These are phyloP conservation scores for Suhomyces bribrorum DNA, from an alignment of 1,139 yeast species.

Conservation along the genomic window DNA sequence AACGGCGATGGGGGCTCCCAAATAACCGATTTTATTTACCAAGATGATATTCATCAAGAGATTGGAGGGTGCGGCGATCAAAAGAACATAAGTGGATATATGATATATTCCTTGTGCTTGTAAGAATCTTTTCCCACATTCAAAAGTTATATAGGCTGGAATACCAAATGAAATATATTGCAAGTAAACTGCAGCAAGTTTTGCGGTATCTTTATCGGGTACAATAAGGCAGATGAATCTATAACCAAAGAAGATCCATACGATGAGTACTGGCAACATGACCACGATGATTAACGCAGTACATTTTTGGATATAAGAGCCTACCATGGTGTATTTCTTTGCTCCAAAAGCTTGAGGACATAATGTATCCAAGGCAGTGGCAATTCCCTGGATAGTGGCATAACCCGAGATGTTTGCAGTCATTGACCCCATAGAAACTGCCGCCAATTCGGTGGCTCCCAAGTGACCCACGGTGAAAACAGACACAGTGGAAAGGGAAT, in stretches of 20 bases:
- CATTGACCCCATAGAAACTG: slow-evolving; percentile 65
- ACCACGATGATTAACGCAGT: slow-evolving; percentile 50
- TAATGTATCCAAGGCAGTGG: slow-evolving; percentile 83
- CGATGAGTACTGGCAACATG: slow-evolving; percentile 50
- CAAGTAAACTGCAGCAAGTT: slow-evolving; percentile 52
- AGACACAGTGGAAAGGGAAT: slow-evolving; percentile 57
- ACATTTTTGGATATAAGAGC: slow-evolving; percentile 56
- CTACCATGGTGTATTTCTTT: slow-evolving; percentile 51
- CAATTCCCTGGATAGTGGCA: slow-evolving; percentile 59
- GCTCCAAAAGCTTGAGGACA: slow-evolving; percentile 72
- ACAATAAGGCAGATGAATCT: slow-evolving; percentile 36
- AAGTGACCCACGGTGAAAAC: slow-evolving; percentile 61
- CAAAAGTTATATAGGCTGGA: slow-evolving; percentile 56
- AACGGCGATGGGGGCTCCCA: slow-evolving; percentile 62
- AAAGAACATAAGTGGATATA: slow-evolving; percentile 51
- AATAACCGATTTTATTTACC: slow-evolving; percentile 45
- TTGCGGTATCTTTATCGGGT: slow-evolving; percentile 53
- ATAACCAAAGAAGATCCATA: slow-evolving; percentile 53
- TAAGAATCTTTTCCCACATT: slow-evolving; percentile 54
- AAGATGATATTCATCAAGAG: slow-evolving; percentile 49
- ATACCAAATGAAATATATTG: slow-evolving; percentile 53
- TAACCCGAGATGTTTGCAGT: slow-evolving; percentile 61
- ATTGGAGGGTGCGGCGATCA: slow-evolving; percentile 56
- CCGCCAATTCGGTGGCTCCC: slow-evolving; percentile 60
- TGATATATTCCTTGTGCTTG: slow-evolving; percentile 58